Percentiles rank a stretch among this genome's conserved stretches.
phyloP scores from a whole-genome alignment of 176 grass and related monocot species.

The Oryza longistaminata region DNA sequence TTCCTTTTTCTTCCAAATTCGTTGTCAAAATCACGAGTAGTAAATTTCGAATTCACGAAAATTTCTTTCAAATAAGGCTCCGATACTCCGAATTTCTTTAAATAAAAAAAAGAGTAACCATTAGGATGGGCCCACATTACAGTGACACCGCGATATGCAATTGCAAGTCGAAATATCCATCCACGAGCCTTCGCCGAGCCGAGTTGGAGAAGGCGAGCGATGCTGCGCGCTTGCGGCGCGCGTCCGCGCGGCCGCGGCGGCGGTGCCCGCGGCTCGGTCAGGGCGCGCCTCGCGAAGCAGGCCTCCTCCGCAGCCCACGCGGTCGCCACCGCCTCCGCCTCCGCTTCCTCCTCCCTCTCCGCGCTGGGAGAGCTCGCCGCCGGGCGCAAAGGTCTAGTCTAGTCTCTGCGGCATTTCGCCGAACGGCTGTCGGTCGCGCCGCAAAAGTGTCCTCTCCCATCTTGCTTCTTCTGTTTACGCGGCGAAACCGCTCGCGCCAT shows the following conservation, averaged over 20 bases:
- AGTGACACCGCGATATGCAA: not conserved
- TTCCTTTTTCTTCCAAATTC: too few species aligned
- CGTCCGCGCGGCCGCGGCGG: constrained; percentile 12
- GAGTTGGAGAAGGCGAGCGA: not conserved
- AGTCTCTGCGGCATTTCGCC: not conserved
- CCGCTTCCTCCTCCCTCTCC: not conserved
- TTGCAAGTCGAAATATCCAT: constrained; percentile 12
- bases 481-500: not conserved
- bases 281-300: constrained; percentile 50
- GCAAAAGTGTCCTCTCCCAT: not conserved
- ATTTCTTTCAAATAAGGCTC: too few species aligned
- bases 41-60: too few species aligned
- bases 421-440: not conserved
- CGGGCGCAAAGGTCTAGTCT: constrained; percentile 69
- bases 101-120: too few species aligned
- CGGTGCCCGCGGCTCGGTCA: constrained; percentile 38
- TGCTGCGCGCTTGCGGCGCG: constrained; percentile 54
- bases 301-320: constrained; percentile 37
- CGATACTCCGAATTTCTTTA: not conserved
- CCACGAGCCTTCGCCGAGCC: not conserved
- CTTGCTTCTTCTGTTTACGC: not conserved
- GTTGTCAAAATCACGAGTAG: too few species aligned
- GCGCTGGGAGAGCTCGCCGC: constrained; percentile 72
- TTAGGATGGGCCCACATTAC: not conserved
- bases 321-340: not conserved